Evolutionary conservation across 345 rosid species (phyloP).

Genomic region (Pugionium cornutum): DNA sequence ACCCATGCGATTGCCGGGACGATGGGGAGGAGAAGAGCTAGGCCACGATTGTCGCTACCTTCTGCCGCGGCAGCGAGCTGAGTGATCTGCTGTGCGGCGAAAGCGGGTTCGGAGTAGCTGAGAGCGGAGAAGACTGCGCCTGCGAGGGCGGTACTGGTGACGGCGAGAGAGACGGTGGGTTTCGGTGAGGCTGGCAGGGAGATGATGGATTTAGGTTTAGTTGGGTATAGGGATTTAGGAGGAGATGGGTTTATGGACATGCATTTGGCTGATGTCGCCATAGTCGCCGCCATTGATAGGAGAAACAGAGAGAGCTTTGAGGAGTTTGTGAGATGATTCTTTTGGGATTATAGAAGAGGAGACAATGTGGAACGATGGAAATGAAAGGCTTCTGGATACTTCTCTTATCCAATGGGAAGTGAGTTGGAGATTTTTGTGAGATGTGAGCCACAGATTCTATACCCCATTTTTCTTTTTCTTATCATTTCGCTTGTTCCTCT

Average conservation of each 20-base stretch:
- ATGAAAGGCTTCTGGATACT: conserved; percentile 49
- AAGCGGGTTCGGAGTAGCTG: conserved; percentile 68
- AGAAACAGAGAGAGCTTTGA: conserved; percentile 27
- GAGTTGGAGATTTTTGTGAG: conserved; percentile 41
- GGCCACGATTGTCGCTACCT: conserved; percentile 85
- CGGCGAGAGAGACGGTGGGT: conserved; percentile 31
- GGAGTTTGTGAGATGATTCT: neutral
- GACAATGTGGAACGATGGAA: conserved; percentile 45
- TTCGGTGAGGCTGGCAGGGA: conserved; percentile 33
- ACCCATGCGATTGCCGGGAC: conserved; percentile 92
- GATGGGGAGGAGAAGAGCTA: conserved; percentile 77
- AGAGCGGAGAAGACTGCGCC: conserved; percentile 80
- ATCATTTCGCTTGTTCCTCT: conserved; percentile 26
- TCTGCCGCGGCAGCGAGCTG: conserved; percentile 51
- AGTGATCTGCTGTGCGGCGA: conserved; percentile 87
- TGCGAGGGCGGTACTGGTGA: conserved; percentile 59
- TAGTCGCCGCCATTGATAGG: conserved; percentile 54
- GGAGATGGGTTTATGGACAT: conserved; percentile 43
- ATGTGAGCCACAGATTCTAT: conserved; percentile 30
- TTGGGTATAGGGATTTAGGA: conserved; percentile 50
- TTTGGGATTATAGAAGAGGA: conserved; percentile 32
- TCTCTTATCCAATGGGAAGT: conserved; percentile 57
- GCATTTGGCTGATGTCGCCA: conserved; percentile 74
- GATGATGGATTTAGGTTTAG: conserved; percentile 40
- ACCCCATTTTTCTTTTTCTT: conserved; percentile 31